Percentiles rank a stretch among this genome's conserved stretches.
phyloP scores from a whole-genome alignment of 2,329 filamentous ascomycete species.

The Spiromastix sp. region DNA sequence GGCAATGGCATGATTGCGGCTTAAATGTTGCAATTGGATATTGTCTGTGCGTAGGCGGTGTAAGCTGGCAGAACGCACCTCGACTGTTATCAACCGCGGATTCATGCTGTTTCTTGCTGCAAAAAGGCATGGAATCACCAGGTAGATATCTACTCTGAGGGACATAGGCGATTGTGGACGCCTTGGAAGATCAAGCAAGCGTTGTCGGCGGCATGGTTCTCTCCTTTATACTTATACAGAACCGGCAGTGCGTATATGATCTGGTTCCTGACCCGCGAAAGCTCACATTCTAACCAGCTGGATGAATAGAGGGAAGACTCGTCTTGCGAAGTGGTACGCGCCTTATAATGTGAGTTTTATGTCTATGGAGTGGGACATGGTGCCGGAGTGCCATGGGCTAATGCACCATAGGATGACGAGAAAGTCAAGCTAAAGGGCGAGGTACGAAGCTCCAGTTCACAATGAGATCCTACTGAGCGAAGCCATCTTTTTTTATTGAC shows the following conservation, averaged over 20 bases:
- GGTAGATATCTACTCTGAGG: no score
- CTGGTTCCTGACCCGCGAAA: neutral
- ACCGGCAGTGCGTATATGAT: conserved; percentile 65
- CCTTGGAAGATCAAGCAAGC: neutral
- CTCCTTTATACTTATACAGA: conserved; percentile 84
- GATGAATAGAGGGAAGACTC: conserved; percentile 76
- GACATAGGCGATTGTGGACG: no score
- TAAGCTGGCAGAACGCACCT: no score
- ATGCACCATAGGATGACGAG: conserved; percentile 63
- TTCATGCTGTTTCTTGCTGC: no score
- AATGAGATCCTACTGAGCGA: conserved; percentile 5
- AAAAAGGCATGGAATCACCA: no score
- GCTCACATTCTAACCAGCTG: conserved; percentile 7
- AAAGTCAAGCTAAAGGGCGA: conserved; percentile 99
- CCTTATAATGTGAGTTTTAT: conserved; percentile 62
- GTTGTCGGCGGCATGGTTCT: conserved; percentile 44
- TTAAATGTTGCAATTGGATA: no score
- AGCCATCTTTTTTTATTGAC: conserved; percentile 4
- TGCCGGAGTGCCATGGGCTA: neutral
- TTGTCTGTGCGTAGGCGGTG: no score
- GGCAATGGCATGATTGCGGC: no score
- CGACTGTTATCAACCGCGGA: no score
- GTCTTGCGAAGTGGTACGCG: conserved; percentile 97
- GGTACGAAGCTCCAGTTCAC: no score
- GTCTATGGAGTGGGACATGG: no score